Evolutionary conservation across 2,329 filamentous ascomycete species (phyloP).

Genomic region (Penicillium italicum): DNA sequence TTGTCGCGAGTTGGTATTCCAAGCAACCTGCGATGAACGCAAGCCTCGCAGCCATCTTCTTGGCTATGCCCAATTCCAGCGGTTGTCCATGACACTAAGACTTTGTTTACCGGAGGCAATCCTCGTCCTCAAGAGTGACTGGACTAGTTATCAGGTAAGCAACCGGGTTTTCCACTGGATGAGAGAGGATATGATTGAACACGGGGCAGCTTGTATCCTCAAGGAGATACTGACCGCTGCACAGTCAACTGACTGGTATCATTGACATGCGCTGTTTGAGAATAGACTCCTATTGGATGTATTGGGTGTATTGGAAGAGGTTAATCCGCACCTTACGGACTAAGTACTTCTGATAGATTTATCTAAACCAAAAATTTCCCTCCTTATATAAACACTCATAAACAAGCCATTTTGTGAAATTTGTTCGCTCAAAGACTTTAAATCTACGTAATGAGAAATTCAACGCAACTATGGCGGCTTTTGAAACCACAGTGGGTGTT

Average conservation of each 20-base stretch:
- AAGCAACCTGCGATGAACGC: not conserved
- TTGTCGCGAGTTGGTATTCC: not conserved
- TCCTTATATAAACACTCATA: not conserved
- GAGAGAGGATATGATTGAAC: not conserved
- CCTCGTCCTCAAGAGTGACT: not conserved
- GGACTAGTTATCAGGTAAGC: not conserved
- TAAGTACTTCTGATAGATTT: too few relatives aligned
- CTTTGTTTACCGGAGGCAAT: not conserved
- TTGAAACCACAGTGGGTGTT: not conserved
- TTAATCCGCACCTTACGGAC: too few relatives aligned
- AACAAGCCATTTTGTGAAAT: not conserved
- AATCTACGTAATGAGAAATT: not conserved
- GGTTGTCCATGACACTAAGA: not conserved
- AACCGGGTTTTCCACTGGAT: not conserved
- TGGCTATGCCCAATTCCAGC: not conserved
- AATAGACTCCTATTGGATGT: not conserved
- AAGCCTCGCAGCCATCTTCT: not conserved
- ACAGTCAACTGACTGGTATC: not conserved
- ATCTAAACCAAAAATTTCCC: fast-evolving
- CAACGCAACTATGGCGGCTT: not conserved
- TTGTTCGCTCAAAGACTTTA: not conserved
- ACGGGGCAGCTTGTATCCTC: not conserved
- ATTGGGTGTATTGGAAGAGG: not conserved
- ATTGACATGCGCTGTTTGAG: not conserved
- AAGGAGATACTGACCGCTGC: not conserved